Percentiles rank a stretch among this genome's conserved stretches.
Evolutionary conservation across 2,329 filamentous ascomycete species (phyloP).

Genomic region (Scorias spongiosa): DNA sequence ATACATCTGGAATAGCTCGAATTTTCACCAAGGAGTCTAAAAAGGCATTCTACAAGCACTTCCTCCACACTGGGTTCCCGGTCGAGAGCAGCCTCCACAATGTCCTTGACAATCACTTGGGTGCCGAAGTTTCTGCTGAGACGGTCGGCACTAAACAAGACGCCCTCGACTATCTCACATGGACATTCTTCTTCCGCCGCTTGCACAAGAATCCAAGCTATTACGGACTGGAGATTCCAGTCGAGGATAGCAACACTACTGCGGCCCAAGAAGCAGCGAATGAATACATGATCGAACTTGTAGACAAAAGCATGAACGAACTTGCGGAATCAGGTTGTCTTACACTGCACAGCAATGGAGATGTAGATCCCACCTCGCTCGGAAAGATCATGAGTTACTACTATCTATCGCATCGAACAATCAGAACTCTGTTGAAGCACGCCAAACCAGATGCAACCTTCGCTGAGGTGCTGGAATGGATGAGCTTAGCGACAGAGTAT

Average conservation of each 20-base stretch:
- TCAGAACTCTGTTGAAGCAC: constrained; percentile 65
- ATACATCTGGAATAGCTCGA: constrained; percentile 84
- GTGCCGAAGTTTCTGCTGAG: constrained; percentile 84
- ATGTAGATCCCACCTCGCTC: constrained; percentile 76
- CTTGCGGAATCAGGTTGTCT: constrained; percentile 76
- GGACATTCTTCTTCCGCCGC: constrained; percentile 98
- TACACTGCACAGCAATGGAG: constrained; percentile 66
- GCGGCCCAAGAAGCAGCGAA: constrained; percentile 77
- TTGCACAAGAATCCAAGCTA: constrained; percentile 97
- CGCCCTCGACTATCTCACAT: constrained; percentile 90
- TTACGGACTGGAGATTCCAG: constrained; percentile 86
- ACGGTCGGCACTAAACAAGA: constrained; percentile 93
- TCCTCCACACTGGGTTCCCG: constrained; percentile 92
- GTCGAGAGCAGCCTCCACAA: constrained; percentile 95
- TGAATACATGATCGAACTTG: constrained; percentile 86
- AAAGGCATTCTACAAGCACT: constrained; percentile 99
- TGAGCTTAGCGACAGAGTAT: constrained; percentile 87
- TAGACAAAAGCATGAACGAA: constrained; percentile 70
- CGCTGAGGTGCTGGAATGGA: constrained; percentile 74
- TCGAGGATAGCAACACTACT: constrained; percentile 80
- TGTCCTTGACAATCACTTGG: constrained; percentile 90
- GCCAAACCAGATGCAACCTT: constrained; percentile 65
- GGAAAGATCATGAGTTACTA: constrained; percentile 99
- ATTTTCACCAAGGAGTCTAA: constrained; percentile 97
- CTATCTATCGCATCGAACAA: constrained; percentile 85